These are phyloP conservation scores for Aspergillus leporis DNA, from an alignment of 495 filamentous ascomycete genomes.

Conservation along the genomic window DNA sequence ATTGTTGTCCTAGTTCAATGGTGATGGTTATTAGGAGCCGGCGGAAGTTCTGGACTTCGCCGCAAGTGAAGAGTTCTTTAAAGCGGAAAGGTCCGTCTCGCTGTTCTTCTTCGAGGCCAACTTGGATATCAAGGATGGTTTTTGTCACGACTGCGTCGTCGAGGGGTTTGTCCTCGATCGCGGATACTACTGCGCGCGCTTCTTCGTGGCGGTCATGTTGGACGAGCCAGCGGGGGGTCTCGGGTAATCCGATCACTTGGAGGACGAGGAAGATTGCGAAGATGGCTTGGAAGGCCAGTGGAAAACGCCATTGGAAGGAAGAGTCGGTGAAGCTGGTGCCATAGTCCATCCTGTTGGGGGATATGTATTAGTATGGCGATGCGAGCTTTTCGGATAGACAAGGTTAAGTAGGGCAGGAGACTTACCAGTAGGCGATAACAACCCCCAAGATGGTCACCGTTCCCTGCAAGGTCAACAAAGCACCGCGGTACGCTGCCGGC, in stretches of 20 bases:
- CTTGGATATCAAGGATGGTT: constrained; percentile 34
- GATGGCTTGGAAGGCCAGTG: constrained; percentile 58
- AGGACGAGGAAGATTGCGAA: constrained; percentile 56
- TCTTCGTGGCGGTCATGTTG: constrained; percentile 52
- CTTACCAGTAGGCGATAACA: constrained; percentile 42
- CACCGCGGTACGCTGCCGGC: constrained; percentile 59
- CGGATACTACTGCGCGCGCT: constrained; percentile 33
- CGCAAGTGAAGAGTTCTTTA: constrained; percentile 37
- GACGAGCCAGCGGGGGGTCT: constrained; percentile 57
- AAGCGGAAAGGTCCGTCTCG: constrained; percentile 39
- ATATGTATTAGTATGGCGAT: constrained; percentile 23
- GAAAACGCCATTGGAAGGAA: constrained; percentile 55
- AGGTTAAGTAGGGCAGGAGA: not conserved
- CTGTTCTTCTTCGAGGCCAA: constrained; percentile 37
- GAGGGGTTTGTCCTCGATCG: constrained; percentile 19
- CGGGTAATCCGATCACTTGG: constrained; percentile 64
- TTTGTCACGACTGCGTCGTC: constrained; percentile 19
- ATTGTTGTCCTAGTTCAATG: constrained; percentile 40
- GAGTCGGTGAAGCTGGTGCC: constrained; percentile 53
- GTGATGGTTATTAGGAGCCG: constrained; percentile 38
- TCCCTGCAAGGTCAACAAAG: constrained; percentile 52
- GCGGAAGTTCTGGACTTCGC: constrained; percentile 40
- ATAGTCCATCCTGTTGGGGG: constrained; percentile 52
- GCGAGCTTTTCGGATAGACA: not conserved
- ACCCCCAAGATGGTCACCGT: constrained; percentile 46